Evolutionary conservation across 371 early-diverging fungal species (phyloP).

Genomic region (Mortierella sp.): DNA sequence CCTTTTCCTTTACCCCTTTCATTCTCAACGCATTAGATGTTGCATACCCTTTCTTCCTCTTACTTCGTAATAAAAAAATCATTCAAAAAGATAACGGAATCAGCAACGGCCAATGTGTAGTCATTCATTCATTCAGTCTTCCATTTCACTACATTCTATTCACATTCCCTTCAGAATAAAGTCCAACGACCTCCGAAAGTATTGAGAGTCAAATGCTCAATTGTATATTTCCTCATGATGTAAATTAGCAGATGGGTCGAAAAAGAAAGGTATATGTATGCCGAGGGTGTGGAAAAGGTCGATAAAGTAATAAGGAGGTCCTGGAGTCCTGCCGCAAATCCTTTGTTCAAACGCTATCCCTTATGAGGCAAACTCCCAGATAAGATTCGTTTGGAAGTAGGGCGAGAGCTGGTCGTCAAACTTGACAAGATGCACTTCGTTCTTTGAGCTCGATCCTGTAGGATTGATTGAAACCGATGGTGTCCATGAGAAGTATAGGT

Average conservation of each 20-base stretch:
- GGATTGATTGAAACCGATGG: neutral
- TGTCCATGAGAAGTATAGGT: neutral
- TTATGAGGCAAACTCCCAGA: slow-evolving; percentile 56
- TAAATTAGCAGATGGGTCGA: neutral
- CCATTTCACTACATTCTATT: neutral
- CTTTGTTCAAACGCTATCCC: no score
- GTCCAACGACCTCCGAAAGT: neutral
- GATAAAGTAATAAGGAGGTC: neutral
- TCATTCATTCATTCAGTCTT: neutral
- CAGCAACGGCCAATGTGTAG: no score
- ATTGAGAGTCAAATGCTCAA: neutral
- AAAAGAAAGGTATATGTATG: slow-evolving; percentile 1
- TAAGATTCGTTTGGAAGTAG: slow-evolving; percentile 46
- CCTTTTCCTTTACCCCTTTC: slow-evolving; percentile 30
- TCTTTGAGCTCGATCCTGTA: slow-evolving; percentile 29
- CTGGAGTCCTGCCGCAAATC: neutral
- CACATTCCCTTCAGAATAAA: neutral
- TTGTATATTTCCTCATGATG: neutral
- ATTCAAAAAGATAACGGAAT: neutral
- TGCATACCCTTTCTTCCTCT: slow-evolving; percentile 4
- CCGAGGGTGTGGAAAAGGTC: neutral
- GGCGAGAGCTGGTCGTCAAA: slow-evolving; percentile 53
- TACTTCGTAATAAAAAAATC: neutral
- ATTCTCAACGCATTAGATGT: neutral
- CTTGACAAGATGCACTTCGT: slow-evolving; percentile 51